These are phyloP conservation scores for Kurtzmaniella quercitrusa DNA, from an alignment of 1,139 yeast genomes.

Conservation along the genomic window DNA sequence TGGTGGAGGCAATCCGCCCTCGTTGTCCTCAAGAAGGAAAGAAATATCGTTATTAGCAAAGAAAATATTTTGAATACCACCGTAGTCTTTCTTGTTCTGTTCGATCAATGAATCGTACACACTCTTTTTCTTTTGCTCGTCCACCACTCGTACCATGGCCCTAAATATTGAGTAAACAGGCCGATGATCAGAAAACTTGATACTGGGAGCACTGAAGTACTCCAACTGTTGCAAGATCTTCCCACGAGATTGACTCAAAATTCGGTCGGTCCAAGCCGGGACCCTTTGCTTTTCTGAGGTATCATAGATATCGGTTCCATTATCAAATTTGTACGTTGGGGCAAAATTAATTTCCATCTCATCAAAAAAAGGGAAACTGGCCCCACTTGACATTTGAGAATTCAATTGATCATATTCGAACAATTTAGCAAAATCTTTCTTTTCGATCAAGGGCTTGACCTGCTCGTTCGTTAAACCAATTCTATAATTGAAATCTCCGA, in stretches of 20 bases:
- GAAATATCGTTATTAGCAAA: constrained; percentile 28
- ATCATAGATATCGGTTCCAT: constrained; percentile 73
- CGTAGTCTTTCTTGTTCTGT: constrained; percentile 43
- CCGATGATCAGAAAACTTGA: constrained; percentile 85
- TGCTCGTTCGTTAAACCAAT: constrained; percentile 65
- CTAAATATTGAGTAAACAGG: constrained; percentile 83
- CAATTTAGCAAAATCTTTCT: constrained; percentile 49
- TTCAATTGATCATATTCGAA: constrained; percentile 74
- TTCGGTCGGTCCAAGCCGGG: constrained; percentile 97
- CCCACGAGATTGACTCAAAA: constrained; percentile 45
- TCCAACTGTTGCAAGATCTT: constrained; percentile 57
- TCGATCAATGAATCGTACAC: constrained; percentile 61
- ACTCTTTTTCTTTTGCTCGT: constrained; percentile 56
- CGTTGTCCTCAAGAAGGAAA: constrained; percentile 25
- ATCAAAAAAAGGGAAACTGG: constrained; percentile 61
- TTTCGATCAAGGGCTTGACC: constrained; percentile 54
- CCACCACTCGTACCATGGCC: constrained; percentile 65
- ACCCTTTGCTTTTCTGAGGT: constrained; percentile 87
- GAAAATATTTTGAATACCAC: constrained; percentile 41
- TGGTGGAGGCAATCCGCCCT: constrained; percentile 70
- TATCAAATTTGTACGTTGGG: constrained; percentile 93
- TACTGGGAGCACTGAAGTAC: constrained; percentile 58
- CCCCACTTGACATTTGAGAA: constrained; percentile 66
- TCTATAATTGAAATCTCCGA: constrained; percentile 92
- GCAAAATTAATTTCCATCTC: constrained; percentile 74